Evolutionary conservation across 257 asterid genomes (phyloP), one percentile per base, ranked within the genome.

Genomic region (Parsonsia alboflavescens): DNA sequence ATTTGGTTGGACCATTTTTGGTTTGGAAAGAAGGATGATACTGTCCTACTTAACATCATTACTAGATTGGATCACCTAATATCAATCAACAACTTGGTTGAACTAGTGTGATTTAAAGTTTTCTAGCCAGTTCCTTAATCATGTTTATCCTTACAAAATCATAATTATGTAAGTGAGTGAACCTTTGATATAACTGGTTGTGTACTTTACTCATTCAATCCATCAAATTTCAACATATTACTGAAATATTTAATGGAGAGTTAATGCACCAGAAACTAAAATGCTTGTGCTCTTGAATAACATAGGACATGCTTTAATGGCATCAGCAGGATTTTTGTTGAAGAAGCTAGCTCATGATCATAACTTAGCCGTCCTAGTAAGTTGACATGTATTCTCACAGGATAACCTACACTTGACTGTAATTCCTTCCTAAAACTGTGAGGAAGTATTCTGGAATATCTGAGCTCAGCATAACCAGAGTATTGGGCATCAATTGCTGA

Each of bases 341-440:
- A 93, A 89, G 89, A 88, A 84, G 86, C 83, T 93, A 78, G 97
- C 96, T 5, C 86, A 88, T 71, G 96, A 91, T 82, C 86, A 88
- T 82, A 85, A 88, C 84, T 76, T 93, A 59, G 75, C 90, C 33
- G 81, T 93, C 58, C 46, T 91, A 90, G 96, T 93, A 86, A 80
- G 83, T 76, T 11, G 69, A 21, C 76, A 21, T n/a, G 56, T 8
- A 12, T 4, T 6, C 12, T 16, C 26, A 59, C 10, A 11, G 42
- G 8, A 59, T 28, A 28, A 59, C 21, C 30, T 28, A 59, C 16
- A 65, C 45, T 36, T 36, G 6, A 17, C 2, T 64, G 69, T 46
- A 63, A 19, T 39, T 65, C 24, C 26, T 19, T 36, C 13, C n/a
- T 65, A 19, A 65, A 39, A 21, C 13, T 15, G 39, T 30, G 17